These are phyloP conservation scores for Calonectria honghensis DNA, from an alignment of 2,329 filamentous ascomycete species.

Conservation along the genomic window DNA sequence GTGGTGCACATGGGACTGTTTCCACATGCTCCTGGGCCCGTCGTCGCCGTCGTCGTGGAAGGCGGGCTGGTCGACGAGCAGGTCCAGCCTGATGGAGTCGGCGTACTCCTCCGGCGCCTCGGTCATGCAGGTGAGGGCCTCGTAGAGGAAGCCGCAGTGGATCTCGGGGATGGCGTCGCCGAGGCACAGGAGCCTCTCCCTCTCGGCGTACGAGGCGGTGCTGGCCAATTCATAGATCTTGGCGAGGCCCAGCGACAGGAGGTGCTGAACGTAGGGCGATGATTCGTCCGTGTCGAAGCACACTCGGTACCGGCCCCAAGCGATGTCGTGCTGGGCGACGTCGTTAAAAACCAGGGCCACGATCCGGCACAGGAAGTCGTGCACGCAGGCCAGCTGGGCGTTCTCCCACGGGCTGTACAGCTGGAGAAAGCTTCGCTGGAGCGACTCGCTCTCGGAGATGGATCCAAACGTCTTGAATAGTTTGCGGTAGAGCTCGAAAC, in stretches of 20 bases:
- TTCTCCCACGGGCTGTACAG: conserved; percentile 4
- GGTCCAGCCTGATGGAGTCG: not conserved
- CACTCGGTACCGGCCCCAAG: not conserved
- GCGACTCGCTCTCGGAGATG: not conserved
- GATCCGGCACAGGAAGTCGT: conserved; percentile 19
- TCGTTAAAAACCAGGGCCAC: not conserved
- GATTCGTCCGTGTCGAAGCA: not conserved
- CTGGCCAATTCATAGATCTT: not conserved
- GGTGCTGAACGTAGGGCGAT: conserved; percentile 8
- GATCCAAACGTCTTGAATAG: not conserved
- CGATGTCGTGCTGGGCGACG: not conserved
- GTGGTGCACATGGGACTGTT: not conserved
- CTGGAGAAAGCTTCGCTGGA: not conserved
- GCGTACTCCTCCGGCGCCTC: conserved; percentile 12
- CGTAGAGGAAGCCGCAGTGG: not conserved
- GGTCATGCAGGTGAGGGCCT: not conserved
- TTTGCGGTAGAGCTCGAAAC: not conserved
- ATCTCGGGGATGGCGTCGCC: not conserved
- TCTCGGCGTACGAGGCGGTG: not conserved
- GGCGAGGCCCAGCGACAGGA: conserved; percentile 1
- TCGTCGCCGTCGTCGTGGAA: conserved; percentile 10
- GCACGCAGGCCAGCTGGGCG: not conserved
- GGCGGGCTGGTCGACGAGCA: not conserved
- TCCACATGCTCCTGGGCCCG: not conserved
- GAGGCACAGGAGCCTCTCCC: not conserved